These are phyloP conservation scores for Zygosaccharomyces gambellarensis DNA, from an alignment of 805 yeast species.

Conservation along the genomic window DNA sequence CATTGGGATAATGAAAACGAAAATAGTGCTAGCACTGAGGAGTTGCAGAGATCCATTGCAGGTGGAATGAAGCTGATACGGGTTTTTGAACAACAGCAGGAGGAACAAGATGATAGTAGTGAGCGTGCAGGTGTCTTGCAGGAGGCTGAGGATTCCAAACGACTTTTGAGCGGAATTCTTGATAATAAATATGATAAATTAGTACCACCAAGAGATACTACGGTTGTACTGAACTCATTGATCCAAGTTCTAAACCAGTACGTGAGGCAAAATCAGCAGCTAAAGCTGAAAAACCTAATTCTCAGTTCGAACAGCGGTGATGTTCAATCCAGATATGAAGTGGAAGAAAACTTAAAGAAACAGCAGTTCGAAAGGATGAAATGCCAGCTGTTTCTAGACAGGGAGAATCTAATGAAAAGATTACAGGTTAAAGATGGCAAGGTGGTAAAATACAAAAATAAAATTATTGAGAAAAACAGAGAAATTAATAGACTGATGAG, in stretches of 20 bases:
- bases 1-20: conserved; percentile 1
- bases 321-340: conserved; percentile 25
- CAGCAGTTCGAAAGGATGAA: conserved; percentile 36
- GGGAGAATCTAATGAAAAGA: conserved; percentile 36
- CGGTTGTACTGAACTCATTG: conserved; percentile 18
- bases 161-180: neutral
- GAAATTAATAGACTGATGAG: conserved; percentile 41
- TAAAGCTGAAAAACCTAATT: conserved; percentile 38
- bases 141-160: neutral
- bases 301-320: conserved; percentile 30
- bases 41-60: conserved; percentile 1
- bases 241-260: conserved; percentile 23
- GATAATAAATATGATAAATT: conserved; percentile 1
- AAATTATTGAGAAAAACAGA: conserved; percentile 40
- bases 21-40: neutral
- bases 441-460: conserved; percentile 42
- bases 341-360: conserved; percentile 34
- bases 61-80: conserved; percentile 2
- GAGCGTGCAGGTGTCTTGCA: neutral
- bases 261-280: conserved; percentile 32
- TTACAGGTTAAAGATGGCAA: conserved; percentile 40
- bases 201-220: conserved; percentile 8
- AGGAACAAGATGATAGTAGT: neutral
- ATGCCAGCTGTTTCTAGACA: conserved; percentile 32
- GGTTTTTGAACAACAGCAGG: neutral